Evolutionary conservation across 2,329 filamentous ascomycete species (phyloP).

Genomic region (Aureobasidium mangrovei): DNA sequence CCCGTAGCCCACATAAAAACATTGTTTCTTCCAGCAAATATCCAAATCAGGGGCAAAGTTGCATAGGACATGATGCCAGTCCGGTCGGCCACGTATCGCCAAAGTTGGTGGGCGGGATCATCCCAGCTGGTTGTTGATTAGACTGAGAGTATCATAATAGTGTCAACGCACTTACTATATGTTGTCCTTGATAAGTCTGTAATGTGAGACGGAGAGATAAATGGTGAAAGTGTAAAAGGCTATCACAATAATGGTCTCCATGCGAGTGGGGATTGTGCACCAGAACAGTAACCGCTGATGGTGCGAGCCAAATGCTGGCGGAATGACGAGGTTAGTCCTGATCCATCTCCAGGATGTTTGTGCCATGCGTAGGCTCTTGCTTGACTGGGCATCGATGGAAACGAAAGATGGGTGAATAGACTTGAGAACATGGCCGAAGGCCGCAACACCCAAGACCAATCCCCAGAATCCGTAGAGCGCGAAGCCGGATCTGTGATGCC

Average conservation of each 20-base stretch:
- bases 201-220: slow-evolving; percentile 36
- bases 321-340: slow-evolving; percentile 33
- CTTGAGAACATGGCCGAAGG: background rate
- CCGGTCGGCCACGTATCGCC: slow-evolving; percentile 53
- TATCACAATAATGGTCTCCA: slow-evolving; percentile 38
- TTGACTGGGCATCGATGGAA: background rate
- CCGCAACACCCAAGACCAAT: background rate
- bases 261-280: slow-evolving; percentile 40
- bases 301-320: slow-evolving; percentile 35
- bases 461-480: slow-evolving; percentile 11
- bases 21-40: slow-evolving; percentile 61
- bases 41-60: slow-evolving; percentile 56
- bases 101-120: slow-evolving; percentile 29
- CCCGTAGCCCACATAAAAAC: slow-evolving; percentile 57
- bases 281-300: slow-evolving; percentile 34
- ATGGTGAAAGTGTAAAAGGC: slow-evolving; percentile 39
- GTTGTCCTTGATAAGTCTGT: slow-evolving; percentile 38
- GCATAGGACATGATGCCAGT: slow-evolving; percentile 56
- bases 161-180: slow-evolving; percentile 35
- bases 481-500: slow-evolving; percentile 3
- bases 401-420: too few relatives aligned
- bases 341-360: slow-evolving; percentile 21
- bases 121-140: slow-evolving; percentile 20
- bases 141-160: background rate
- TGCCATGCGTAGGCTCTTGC: background rate